phyloP scores from a whole-genome alignment of 768 basidiomycete species.

The Leccinum rimulosum region DNA sequence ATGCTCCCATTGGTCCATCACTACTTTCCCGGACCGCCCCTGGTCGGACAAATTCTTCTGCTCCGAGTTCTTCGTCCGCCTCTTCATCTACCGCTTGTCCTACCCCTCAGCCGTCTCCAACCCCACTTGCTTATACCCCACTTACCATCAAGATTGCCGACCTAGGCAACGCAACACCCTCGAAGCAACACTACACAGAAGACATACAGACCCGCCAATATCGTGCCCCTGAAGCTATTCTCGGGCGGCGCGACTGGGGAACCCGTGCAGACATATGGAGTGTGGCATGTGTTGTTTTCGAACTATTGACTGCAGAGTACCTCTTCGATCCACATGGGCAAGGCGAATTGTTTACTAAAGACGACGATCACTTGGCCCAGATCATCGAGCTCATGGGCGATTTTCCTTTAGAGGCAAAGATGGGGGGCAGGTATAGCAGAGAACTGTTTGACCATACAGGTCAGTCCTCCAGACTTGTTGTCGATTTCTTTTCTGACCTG shows the following conservation, averaged over 20 bases:
- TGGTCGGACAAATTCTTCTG: conserved; percentile 12
- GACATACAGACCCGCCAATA: conserved; percentile 98
- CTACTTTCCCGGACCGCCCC: conserved; percentile 68
- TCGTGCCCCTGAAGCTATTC: conserved; percentile 89
- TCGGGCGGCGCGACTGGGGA: conserved; percentile 86
- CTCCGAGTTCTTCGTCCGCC: conserved; percentile 22
- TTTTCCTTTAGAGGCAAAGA: conserved; percentile 66
- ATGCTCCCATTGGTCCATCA: conserved; percentile 42
- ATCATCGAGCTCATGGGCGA: conserved; percentile 90
- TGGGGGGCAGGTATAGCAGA: conserved; percentile 80
- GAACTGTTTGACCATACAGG: conserved; percentile 81
- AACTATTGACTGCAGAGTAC: conserved; percentile 87
- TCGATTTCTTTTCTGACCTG: conserved; percentile 4
- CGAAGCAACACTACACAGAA: conserved; percentile 88
- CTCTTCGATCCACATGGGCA: conserved; percentile 88
- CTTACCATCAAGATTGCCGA: conserved; percentile 93
- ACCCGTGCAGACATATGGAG: conserved; percentile 88
- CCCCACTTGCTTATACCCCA: conserved; percentile 32
- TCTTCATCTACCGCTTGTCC: conserved; percentile 20
- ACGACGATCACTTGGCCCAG: conserved; percentile 96
- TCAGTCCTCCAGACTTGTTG: conserved; percentile 28
- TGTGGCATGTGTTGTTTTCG: conserved; percentile 88
- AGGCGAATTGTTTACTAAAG: conserved; percentile 80
- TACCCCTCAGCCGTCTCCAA: conserved; percentile 24
- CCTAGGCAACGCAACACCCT: conserved; percentile 90